Base-by-base conservation (phyloP, 1,284 basidiomycete species). In the Cryptococcus sp. region DNA sequence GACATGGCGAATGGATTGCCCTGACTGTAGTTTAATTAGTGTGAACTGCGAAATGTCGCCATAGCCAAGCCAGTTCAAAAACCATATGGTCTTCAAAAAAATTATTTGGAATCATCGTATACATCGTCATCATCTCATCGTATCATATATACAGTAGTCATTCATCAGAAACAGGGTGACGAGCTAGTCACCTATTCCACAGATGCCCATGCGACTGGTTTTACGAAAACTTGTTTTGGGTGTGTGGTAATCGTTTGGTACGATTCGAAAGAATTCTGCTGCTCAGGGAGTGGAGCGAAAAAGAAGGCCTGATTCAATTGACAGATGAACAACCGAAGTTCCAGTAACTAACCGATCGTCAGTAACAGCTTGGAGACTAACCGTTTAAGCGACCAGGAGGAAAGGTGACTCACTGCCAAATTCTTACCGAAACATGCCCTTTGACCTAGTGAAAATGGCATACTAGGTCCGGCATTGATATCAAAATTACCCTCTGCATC, bases 371-470 rank as follows among this genome's bases (percentile, higher is more conserved):
- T 23, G 23, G 23, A 23, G 23, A 23, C 23, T 23, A 23, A n/a
- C 38, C 23, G 36, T n/a, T 11, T 35, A 8, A 48, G 11, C 52
- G 38, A 13, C 6, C 8, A 4, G 14, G 33, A 15, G 50, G 23
- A 4, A 38, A 23, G 36, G 10, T 2, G 33, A 61, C 68, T 62
- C 53, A 68, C 69, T n/a, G 71, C 71, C 7, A 73, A 58, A 8
- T 65, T 61, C 37, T 66, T 66, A 14, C 71, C 71, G 43, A 70
- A 71, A 56, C 71, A 73, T 15, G 62, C 62, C 23, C 71, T 49
- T 50, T 68, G 68, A 38, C 71, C 71, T 4, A 57, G 31, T 5
- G 63, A 64, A 52, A 71, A 73, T 6, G 67, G 68, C 15, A 66
- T 13, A 45, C 59, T 65, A 5, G 70, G 67, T 5, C 71, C 69